Percentiles rank a stretch among this genome's conserved stretches.
These are phyloP conservation scores for Xerophyta viscosa DNA, from an alignment of 106 monocot species.

Conservation along the genomic window DNA sequence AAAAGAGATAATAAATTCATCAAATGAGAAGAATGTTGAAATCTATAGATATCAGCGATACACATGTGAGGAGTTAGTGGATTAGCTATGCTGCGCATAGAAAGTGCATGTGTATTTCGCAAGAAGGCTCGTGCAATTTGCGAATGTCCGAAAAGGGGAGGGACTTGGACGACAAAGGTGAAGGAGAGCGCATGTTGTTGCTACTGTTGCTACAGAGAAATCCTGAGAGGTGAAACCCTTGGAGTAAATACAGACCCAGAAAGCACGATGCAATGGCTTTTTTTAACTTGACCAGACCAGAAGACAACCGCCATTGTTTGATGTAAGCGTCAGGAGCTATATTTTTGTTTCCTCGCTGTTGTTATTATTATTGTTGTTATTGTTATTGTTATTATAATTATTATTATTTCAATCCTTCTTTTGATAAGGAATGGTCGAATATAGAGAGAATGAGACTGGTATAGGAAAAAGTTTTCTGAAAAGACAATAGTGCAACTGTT, in stretches of 20 bases:
- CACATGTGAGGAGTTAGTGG: too few relatives aligned
- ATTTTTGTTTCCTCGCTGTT: background rate
- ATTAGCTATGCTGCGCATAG: too few relatives aligned
- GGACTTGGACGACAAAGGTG: background rate
- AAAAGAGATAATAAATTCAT: background rate
- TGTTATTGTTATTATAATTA: too few relatives aligned
- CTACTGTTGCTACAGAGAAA: background rate
- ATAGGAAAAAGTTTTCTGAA: constrained; percentile 3
- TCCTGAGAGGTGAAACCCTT: background rate
- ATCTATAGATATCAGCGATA: background rate
- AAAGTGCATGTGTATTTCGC: too few relatives aligned
- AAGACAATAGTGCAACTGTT: constrained; percentile 11
- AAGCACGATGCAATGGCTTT: background rate
- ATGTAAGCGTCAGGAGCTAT: background rate
- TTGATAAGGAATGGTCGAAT: too few relatives aligned
- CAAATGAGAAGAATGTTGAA: too few relatives aligned
- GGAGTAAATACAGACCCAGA: background rate
- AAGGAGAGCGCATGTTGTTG: background rate
- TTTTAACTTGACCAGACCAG: background rate
- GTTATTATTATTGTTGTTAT: background rate
- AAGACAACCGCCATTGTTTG: constrained; percentile 2
- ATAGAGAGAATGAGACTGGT: too few relatives aligned
- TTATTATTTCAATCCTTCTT: background rate
- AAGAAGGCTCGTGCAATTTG: background rate
- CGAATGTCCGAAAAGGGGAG: too few relatives aligned